Percentiles rank a stretch among this genome's conserved stretches.
phyloP scores from a whole-genome alignment of 129 eudicot genomes.

The Sambucus nigra region DNA sequence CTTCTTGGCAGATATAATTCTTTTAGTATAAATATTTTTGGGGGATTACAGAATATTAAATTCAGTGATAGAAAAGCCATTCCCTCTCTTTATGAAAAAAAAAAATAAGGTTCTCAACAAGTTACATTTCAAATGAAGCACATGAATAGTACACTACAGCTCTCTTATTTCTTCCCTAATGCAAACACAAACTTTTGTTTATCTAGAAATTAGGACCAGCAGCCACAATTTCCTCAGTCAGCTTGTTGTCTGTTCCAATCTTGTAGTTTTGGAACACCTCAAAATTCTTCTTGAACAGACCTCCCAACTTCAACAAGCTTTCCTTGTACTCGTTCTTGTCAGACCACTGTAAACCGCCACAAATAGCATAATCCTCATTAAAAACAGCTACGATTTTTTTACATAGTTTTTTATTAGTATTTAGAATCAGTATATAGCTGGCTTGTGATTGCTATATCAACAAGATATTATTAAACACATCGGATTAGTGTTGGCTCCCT shows the following conservation, averaged over 20 bases:
- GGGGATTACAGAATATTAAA: neutral
- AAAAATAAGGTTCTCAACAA: neutral
- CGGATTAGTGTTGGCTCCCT: too few species aligned
- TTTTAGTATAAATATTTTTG: too few species aligned
- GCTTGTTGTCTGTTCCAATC: conserved; percentile 36
- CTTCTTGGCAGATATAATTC: too few species aligned
- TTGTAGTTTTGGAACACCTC: conserved; percentile 32
- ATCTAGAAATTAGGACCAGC: conserved; percentile 38
- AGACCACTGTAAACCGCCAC: conserved; percentile 24
- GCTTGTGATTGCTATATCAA: too few species aligned
- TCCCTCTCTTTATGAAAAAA: neutral
- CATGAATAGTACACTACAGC: too few species aligned
- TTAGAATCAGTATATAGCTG: too few species aligned
- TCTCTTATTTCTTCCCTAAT: conserved; percentile 3
- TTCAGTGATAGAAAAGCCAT: neutral
- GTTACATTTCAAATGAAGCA: neutral
- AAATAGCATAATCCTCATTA: conserved; percentile 21
- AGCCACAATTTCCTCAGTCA: conserved; percentile 39
- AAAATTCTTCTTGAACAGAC: conserved; percentile 44
- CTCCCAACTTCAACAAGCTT: conserved; percentile 34
- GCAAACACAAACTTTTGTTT: neutral
- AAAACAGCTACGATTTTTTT: too few species aligned
- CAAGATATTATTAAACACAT: too few species aligned
- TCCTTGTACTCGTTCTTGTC: conserved; percentile 37
- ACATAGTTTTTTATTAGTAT: too few species aligned